These are phyloP conservation scores for Chalaropsis thielavioides DNA, from an alignment of 2,329 filamentous ascomycete species.

Conservation along the genomic window DNA sequence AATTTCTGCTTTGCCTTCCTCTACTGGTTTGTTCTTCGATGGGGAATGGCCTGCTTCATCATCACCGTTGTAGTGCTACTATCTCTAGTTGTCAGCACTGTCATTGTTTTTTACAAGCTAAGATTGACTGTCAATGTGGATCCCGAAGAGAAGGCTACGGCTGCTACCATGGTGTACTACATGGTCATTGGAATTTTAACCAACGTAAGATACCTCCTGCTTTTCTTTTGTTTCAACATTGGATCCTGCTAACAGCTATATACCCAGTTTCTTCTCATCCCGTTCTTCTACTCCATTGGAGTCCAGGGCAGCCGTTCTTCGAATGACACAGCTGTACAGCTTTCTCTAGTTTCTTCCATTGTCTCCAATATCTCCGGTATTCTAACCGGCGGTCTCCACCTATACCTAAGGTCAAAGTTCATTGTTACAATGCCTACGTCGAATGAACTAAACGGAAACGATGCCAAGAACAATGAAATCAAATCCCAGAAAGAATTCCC, in stretches of 20 bases:
- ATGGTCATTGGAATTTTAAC: conserved; percentile 41
- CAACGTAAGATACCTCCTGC: conserved; percentile 33
- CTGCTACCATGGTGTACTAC: conserved; percentile 58
- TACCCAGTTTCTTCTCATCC: conserved; percentile 40
- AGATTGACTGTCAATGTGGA: conserved; percentile 34
- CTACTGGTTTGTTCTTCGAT: conserved; percentile 51
- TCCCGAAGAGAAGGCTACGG: conserved; percentile 44
- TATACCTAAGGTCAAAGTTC: conserved; percentile 51
- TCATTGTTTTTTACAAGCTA: conserved; percentile 43
- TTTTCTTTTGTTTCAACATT: not conserved
- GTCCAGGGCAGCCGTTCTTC: conserved; percentile 28
- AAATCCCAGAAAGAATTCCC: not conserved
- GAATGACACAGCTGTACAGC: conserved; percentile 30
- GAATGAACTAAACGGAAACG: not conserved
- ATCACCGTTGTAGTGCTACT: conserved; percentile 38
- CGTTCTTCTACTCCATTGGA: conserved; percentile 47
- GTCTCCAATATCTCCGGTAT: conserved; percentile 52
- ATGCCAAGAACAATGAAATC: not conserved
- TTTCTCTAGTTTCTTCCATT: conserved; percentile 50
- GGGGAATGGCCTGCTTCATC: conserved; percentile 42
- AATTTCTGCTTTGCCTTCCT: conserved; percentile 53
- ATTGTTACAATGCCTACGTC: conserved; percentile 25
- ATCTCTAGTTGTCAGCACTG: conserved; percentile 35
- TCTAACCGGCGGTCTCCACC: conserved; percentile 48
- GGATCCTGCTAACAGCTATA: not conserved